Evolutionary conservation across 2,329 filamentous ascomycete genomes (phyloP), one percentile per base, ranked within the genome.

Genomic region (Diaporthe destruens): DNA sequence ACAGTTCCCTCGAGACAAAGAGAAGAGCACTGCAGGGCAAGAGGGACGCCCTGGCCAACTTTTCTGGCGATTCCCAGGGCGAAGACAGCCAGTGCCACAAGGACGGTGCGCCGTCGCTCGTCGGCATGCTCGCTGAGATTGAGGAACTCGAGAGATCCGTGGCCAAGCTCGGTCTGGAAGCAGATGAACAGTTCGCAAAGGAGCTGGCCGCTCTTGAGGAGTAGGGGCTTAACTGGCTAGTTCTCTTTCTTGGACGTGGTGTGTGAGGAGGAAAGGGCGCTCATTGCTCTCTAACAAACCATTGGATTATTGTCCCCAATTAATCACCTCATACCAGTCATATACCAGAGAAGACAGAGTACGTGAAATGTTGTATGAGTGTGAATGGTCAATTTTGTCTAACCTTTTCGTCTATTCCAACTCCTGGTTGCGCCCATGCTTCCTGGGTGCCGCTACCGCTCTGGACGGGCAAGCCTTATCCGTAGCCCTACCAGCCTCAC

Each of bases 111-210:
- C 65, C 71, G 47, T 73, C 63, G 73, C 74, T 84, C 59, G 81
- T 82, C 68, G 79, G 23, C 20, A 25, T 72, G 20, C 69, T 74
- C 11, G 49, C 69, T 72, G 82, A 84, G 75, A 78, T 86, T 53
- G 80, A 84, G 71, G 79, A 77, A 42, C 76, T 88, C 70, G 81
- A 81, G 54, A 74, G 75, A 16, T 79, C 80, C 59, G 76, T 87
- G 34, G 81, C 84, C 67, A 71, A 75, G 71, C 71, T 87, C 70
- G 78, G 81, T 73, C 73, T 86, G 7, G 82, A 86, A 77, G 85
- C 83, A 2, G 86, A 88, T 68, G 86, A 84, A 76, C 82, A 84
- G 74, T 85, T 85, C 73, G 86, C 85, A 39, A 80, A 81, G 73
- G 83, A 85, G 74, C 68, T 88, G 74, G 84, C 76, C 16, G 77